Conservation (phyloP, 495 filamentous ascomycete genomes). For the Astrothelium subdiscretum region DNA sequence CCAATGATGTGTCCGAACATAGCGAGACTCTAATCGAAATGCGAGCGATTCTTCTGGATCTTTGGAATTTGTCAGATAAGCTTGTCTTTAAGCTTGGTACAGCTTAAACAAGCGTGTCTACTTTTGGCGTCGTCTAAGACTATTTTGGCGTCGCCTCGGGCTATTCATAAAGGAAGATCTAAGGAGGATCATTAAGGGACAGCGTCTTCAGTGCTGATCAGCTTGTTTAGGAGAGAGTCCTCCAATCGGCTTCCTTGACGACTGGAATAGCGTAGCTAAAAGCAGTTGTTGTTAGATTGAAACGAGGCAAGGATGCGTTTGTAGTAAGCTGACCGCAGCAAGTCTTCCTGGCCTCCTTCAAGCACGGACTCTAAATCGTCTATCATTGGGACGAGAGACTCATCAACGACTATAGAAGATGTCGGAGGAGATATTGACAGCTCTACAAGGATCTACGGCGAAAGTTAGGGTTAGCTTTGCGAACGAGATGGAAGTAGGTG, state of each 20-base stretch:
- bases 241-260: too few relatives aligned
- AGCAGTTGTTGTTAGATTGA: neutral
- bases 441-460: too few relatives aligned
- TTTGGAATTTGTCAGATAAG: neutral
- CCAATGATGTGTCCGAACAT: neutral
- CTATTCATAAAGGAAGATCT: too few relatives aligned
- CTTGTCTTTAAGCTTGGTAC: neutral
- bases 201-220: too few relatives aligned
- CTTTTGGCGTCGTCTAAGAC: too few relatives aligned
- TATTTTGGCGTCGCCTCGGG: too few relatives aligned
- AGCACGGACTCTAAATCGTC: too few relatives aligned
- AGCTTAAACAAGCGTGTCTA: neutral
- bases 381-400: neutral
- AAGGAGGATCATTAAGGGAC: too few relatives aligned
- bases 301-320: neutral
- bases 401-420: neutral
- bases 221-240: too few relatives aligned
- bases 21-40: neutral
- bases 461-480: too few relatives aligned
- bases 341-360: neutral
- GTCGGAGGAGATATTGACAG: too few relatives aligned
- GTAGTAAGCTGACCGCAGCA: neutral
- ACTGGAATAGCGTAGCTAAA: neutral
- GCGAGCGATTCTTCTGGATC: neutral
- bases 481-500: too few relatives aligned